Percentiles rank a stretch among this genome's conserved stretches.
Conservation (phyloP, 202 grass and related monocot genomes). For the Schoenoplectus triqueter region DNA sequence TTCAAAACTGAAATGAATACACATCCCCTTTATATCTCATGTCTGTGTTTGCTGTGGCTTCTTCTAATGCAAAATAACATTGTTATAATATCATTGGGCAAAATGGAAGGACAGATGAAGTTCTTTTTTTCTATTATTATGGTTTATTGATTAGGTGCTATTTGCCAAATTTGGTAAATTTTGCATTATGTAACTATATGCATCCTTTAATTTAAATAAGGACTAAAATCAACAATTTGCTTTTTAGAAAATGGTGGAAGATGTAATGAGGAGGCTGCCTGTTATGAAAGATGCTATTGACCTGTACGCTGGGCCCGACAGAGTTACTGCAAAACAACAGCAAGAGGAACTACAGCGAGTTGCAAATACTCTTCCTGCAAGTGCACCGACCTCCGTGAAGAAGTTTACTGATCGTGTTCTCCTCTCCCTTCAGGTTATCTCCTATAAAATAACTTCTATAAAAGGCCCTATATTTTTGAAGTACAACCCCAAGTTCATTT, state of each 20-base stretch:
- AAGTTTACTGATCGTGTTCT: conserved; percentile 74
- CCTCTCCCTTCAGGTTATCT: conserved; percentile 73
- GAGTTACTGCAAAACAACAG: conserved; percentile 87
- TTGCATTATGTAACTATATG: neutral
- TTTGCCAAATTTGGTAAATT: neutral
- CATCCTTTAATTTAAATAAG: neutral
- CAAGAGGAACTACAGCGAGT: conserved; percentile 79
- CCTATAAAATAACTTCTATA: neutral
- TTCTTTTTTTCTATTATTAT: neutral
- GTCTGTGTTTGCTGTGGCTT: neutral
- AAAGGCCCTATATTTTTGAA: neutral
- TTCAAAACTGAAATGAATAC: neutral
- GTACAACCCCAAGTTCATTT: neutral
- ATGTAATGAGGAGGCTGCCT: conserved; percentile 61
- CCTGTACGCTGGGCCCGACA: conserved; percentile 63
- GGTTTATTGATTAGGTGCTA: neutral
- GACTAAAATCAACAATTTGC: neutral
- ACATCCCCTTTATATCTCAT: too few species aligned
- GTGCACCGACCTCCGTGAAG: conserved; percentile 72
- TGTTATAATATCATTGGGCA: neutral
- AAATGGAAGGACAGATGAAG: neutral
- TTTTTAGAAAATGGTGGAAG: conserved; percentile 61
- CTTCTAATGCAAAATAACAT: neutral
- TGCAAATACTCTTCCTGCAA: conserved; percentile 70
- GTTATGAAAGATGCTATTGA: conserved; percentile 72